These are phyloP conservation scores for Carex cristatella DNA, from an alignment of 176 grass and related monocot species.

Conservation along the genomic window DNA sequence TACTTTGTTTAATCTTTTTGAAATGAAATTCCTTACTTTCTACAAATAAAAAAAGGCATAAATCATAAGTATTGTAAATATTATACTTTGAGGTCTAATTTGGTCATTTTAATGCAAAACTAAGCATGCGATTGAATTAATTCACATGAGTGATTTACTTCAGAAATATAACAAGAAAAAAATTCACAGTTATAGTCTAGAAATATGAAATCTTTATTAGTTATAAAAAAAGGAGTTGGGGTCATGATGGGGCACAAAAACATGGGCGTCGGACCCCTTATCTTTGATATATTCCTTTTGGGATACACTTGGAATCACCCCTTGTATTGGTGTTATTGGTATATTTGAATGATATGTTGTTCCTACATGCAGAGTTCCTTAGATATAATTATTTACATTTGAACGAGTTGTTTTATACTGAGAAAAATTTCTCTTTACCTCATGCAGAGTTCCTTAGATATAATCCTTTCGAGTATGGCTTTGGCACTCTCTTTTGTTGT, in stretches of 20 bases:
- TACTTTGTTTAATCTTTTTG: not conserved
- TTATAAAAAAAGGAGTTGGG: not conserved
- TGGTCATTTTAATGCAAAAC: no score
- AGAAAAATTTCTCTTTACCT: constrained; percentile 4
- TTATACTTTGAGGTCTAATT: no score
- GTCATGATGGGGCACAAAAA: not conserved
- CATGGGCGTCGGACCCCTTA: not conserved
- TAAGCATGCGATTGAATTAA: not conserved
- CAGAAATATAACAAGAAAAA: not conserved
- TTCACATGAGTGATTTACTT: not conserved
- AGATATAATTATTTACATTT: constrained; percentile 36
- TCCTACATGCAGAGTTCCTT: constrained; percentile 54
- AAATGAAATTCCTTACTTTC: no score
- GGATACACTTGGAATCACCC: not conserved
- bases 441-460: constrained; percentile 75
- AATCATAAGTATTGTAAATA: no score
- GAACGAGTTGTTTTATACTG: not conserved
- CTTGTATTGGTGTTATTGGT: constrained; percentile 17
- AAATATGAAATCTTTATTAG: not conserved
- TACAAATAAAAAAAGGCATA: no score
- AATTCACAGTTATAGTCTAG: not conserved
- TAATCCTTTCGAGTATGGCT: constrained; percentile 47
- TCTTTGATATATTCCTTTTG: not conserved
- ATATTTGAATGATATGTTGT: not conserved
- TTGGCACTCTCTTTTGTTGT: constrained; percentile 41